These are phyloP conservation scores for Phytophthora tentaculata DNA, from an alignment of 352 stramenopile species.

Conservation along the genomic window DNA sequence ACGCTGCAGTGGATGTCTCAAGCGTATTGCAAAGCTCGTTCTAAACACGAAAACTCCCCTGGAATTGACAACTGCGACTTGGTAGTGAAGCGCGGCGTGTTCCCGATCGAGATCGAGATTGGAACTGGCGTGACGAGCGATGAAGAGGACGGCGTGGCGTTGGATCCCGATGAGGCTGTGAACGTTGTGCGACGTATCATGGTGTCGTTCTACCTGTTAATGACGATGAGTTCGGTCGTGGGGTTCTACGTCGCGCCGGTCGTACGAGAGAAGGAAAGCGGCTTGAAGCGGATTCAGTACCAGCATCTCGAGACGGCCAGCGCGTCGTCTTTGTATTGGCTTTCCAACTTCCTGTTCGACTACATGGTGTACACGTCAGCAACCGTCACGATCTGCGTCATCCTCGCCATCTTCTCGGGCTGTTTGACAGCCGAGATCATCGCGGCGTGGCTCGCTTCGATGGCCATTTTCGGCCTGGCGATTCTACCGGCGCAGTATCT, in stretches of 20 bases:
- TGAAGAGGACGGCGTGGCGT: slow-evolving; percentile 25
- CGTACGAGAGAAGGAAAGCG: slow-evolving; percentile 74
- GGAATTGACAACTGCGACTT: slow-evolving; percentile 49
- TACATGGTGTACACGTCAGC: slow-evolving; percentile 52
- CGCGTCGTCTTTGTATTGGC: slow-evolving; percentile 70
- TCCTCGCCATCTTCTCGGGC: slow-evolving; percentile 46
- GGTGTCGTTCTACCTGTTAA: slow-evolving; percentile 89
- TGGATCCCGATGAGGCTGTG: slow-evolving; percentile 44
- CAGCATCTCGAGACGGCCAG: slow-evolving; percentile 61
- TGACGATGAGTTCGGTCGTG: slow-evolving; percentile 68
- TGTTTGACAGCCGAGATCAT: slow-evolving; percentile 46
- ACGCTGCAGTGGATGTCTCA: slow-evolving; percentile 63
- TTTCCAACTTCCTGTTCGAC: slow-evolving; percentile 74
- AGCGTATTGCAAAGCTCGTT: slow-evolving; percentile 57
- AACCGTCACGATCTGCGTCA: slow-evolving; percentile 36
- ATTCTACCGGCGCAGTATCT: slow-evolving; percentile 76
- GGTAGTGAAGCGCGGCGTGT: slow-evolving; percentile 57
- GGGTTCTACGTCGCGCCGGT: slow-evolving; percentile 70
- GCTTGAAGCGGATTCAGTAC: slow-evolving; percentile 79
- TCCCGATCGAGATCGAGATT: slow-evolving; percentile 38
- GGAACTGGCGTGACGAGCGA: slow-evolving; percentile 25
- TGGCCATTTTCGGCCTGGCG: slow-evolving; percentile 54
- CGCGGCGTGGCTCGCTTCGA: slow-evolving; percentile 38
- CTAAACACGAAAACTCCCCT: slow-evolving; percentile 20
- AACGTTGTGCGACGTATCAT: slow-evolving; percentile 82